A percentile compares a stretch with the other conserved stretches of the same genome.
Evolutionary conservation across 257 asterid genomes (phyloP).

Genomic region (Schizonepeta tenuifolia): DNA sequence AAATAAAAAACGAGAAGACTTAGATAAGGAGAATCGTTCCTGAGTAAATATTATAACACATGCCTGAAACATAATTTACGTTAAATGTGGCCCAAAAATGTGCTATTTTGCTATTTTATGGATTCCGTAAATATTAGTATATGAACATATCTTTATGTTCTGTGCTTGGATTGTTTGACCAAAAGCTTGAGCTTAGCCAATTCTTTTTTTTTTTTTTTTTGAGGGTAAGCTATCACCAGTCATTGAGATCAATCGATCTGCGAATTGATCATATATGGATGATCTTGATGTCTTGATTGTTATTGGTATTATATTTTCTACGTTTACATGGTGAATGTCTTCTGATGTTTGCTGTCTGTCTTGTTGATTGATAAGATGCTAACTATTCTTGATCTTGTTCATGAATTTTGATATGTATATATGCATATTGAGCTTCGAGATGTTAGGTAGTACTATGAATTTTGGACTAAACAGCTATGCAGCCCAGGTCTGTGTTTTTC

Average conservation of each 20-base stretch:
- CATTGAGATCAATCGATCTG: background rate
- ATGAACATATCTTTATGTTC: background rate
- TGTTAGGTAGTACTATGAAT: background rate
- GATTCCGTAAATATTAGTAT: background rate
- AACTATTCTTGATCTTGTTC: background rate
- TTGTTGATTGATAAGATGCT: background rate
- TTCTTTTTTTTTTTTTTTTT: no score
- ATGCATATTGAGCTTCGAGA: background rate
- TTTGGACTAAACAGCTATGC: background rate
- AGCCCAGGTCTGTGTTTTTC: background rate
- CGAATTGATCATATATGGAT: background rate
- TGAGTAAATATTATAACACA: background rate
- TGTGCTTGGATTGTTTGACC: background rate
- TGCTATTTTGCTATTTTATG: background rate
- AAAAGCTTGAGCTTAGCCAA: constrained; percentile 2
- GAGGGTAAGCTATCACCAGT: background rate
- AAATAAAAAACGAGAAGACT: background rate
- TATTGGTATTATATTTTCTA: background rate
- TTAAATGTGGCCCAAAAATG: background rate
- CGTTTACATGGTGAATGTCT: background rate
- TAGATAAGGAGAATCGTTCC: background rate
- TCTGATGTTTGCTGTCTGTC: background rate
- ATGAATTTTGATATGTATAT: background rate
- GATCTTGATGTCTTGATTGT: background rate
- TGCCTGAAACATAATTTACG: background rate